A percentile compares a stretch with the other conserved stretches of the same genome.
phyloP scores from a whole-genome alignment of 495 filamentous ascomycete species.

The Trichoderma erinaceum region DNA sequence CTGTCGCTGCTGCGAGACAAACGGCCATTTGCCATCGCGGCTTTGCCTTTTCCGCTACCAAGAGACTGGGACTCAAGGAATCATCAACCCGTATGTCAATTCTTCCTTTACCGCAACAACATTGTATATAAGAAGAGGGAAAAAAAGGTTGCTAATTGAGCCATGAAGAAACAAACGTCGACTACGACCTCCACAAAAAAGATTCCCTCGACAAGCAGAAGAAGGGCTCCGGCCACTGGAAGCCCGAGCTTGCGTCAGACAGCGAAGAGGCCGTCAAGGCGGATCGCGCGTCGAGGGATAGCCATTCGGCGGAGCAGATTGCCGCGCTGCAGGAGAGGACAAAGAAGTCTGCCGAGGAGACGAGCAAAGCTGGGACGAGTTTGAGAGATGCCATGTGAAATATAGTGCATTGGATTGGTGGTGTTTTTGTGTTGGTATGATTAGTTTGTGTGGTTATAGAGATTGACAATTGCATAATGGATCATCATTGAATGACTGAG shows the following conservation, averaged over 20 bases:
- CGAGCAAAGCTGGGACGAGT: conserved; percentile 38
- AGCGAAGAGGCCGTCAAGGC: conserved; percentile 71
- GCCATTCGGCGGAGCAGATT: background rate
- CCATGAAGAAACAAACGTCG: conserved; percentile 5
- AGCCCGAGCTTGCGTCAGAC: conserved; percentile 68
- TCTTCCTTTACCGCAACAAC: no score
- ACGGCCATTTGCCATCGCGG: background rate
- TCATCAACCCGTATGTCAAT: conserved; percentile 11
- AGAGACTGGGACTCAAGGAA: conserved; percentile 16
- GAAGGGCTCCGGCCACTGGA: conserved; percentile 74
- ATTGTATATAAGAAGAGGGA: background rate
- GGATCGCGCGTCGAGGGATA: conserved; percentile 27
- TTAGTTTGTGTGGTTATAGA: no score
- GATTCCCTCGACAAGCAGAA: conserved; percentile 63
- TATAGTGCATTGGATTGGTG: background rate
- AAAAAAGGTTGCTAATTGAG: background rate
- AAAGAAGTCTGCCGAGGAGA: conserved; percentile 44
- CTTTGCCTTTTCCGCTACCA: conserved; percentile 8
- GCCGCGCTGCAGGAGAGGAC: conserved; percentile 45
- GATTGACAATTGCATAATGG: no score
- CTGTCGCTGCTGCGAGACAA: background rate
- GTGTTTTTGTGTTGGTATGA: background rate
- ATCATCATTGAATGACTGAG: no score
- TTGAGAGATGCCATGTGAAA: conserved; percentile 31
- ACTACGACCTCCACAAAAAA: conserved; percentile 67